Conservation (phyloP, 176 grass and related monocot species). For the Oryza glumipatula region DNA sequence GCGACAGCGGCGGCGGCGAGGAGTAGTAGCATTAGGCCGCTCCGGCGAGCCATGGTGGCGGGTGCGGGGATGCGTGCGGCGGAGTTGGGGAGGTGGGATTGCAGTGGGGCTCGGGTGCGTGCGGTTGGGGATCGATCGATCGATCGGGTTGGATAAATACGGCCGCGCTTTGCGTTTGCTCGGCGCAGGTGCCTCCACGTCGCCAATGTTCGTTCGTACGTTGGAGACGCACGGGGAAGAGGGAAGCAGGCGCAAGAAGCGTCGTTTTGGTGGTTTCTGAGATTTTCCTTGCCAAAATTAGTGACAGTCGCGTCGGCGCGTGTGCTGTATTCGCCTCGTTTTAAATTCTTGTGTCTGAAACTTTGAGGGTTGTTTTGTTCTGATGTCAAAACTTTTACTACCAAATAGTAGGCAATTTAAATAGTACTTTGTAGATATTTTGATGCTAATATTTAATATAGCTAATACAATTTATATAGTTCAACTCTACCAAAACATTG, state of each 20-base stretch:
- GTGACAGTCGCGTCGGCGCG: neutral
- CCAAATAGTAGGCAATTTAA: too few relatives aligned
- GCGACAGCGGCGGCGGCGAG: neutral
- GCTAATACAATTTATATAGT: too few relatives aligned
- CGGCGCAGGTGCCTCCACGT: conserved; percentile 54
- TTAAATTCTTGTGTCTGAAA: too few relatives aligned
- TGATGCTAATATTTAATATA: too few relatives aligned
- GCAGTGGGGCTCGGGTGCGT: conserved; percentile 39
- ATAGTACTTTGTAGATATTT: too few relatives aligned
- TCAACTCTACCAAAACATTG: too few relatives aligned
- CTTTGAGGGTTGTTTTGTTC: too few relatives aligned
- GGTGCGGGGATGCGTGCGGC: neutral
- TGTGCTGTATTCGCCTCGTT: too few relatives aligned
- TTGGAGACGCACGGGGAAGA: neutral
- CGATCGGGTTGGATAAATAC: conserved; percentile 30
- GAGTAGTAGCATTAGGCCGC: conserved; percentile 23
- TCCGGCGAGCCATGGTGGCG: conserved; percentile 41
- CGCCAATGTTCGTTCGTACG: conserved; percentile 31
- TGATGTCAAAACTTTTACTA: too few relatives aligned
- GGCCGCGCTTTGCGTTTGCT: neutral
- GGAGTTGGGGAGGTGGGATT: neutral
- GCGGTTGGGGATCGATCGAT: conserved; percentile 33
- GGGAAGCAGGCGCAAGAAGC: neutral
- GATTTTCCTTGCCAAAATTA: neutral
- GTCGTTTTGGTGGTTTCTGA: conserved; percentile 15